Evolutionary conservation across 2,329 filamentous ascomycete species (phyloP), one percentile per base, ranked within the genome.

Genomic region (Helminthosporium solani): DNA sequence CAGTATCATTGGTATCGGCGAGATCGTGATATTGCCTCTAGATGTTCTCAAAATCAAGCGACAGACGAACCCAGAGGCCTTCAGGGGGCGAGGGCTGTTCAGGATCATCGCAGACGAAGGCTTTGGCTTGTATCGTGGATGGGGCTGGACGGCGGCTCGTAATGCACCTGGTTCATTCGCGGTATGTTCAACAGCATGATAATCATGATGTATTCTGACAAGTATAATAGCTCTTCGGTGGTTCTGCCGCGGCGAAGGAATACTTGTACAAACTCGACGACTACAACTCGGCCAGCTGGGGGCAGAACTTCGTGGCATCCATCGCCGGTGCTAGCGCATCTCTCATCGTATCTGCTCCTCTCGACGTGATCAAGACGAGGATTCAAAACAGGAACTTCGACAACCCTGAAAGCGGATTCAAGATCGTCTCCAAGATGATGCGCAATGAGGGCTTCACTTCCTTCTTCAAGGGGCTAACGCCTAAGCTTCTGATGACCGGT

Each of bases 41-140:
- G 94, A 99, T 63, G 92, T 99, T 31, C 82, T 99, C 54, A 99
- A 99, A 83, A 99, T 99, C 78, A 99, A 99, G 83, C 86, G 94
- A 64, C 94, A 99, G 78, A 99, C 94, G 58, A 99, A 99, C 79
- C 94, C 94, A 33, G 94, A 97, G 68, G 91, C 94, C 28, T 99
- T 99, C 84, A 84, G 90, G 58, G 92, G 92, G 60, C 88, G 94
- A 64, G 94, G 94, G 52, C 80, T 99, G 49, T 76, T 97, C 68
- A 86, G 81, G 74, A 97, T 99, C 57, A 81, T 99, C 52, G 81
- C 83, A 48, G 94, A 99, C 67, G 94, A 99, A 73, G 94, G 94
- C 28, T 95, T 97, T 65, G 90, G 90, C 40, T 77, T 99, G 41
- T 99, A 99, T 78, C 84, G 94, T 68, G 94, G 94, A 49, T 96